phyloP scores from a whole-genome alignment of 345 rosid genomes.

The Trapa incisa region DNA sequence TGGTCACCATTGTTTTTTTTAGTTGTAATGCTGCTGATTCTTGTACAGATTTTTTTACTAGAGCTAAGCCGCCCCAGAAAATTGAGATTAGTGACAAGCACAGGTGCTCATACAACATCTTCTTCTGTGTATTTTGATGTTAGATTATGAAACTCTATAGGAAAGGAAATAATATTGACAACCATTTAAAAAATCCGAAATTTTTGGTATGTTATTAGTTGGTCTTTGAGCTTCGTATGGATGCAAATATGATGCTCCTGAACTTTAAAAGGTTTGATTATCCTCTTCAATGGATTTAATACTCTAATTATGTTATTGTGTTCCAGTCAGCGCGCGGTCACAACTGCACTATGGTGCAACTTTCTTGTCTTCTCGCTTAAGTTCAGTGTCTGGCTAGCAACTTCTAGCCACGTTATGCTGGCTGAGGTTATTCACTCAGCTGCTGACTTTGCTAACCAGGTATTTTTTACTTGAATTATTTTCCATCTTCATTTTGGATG shows the following conservation, averaged over 20 bases:
- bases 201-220: neutral
- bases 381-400: slow-evolving; percentile 79
- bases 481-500: neutral
- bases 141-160: neutral
- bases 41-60: slow-evolving; percentile 48
- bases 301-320: neutral
- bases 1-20: neutral
- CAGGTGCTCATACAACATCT: slow-evolving; percentile 30
- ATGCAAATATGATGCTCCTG: neutral
- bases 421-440: slow-evolving; percentile 93
- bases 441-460: slow-evolving; percentile 99
- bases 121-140: neutral
- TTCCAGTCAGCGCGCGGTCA: slow-evolving; percentile 92
- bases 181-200: neutral
- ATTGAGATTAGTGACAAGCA: slow-evolving; percentile 65
- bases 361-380: slow-evolving; percentile 93
- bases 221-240: neutral
- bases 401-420: slow-evolving; percentile 92
- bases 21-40: neutral
- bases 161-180: neutral
- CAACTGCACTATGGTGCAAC: slow-evolving; percentile 93
- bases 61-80: slow-evolving; percentile 59
- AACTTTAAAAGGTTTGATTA: neutral
- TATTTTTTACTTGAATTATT: slow-evolving; percentile 7
- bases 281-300: neutral